phyloP scores from a whole-genome alignment of 164 flowering plant species.

The Magnolia officinalis region DNA sequence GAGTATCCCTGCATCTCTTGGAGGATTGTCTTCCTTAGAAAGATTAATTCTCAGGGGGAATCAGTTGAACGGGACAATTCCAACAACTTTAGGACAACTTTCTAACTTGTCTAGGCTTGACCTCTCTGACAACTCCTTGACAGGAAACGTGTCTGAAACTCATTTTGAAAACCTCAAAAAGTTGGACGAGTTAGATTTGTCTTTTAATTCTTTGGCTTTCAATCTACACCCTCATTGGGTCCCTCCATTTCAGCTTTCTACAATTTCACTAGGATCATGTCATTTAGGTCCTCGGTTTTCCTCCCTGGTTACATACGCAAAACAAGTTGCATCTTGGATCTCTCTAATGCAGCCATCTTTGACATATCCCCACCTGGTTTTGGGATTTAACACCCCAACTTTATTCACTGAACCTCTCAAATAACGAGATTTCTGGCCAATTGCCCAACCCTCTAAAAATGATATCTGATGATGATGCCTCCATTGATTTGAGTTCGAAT shows the following conservation, averaged over 20 bases:
- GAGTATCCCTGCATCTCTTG: not conserved
- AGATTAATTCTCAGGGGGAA: not conserved
- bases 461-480: not conserved
- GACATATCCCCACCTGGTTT: not conserved
- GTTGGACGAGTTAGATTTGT: not conserved
- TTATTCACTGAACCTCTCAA: not conserved
- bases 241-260: not conserved
- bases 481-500: not conserved
- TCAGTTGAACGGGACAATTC: not conserved
- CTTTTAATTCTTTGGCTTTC: constrained; percentile 10
- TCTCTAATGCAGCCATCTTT: not conserved
- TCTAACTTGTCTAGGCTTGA: not conserved
- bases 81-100: not conserved
- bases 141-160: not conserved
- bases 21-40: not conserved
- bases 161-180: not conserved
- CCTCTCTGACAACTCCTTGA: not conserved
- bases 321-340: too few relatives aligned
- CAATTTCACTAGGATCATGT: not conserved
- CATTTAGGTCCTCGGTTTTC: not conserved
- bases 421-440: not conserved
- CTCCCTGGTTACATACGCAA: not conserved
- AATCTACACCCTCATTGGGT: constrained; percentile 15
- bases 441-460: not conserved
- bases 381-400: not conserved